Evolutionary conservation across 305 asterid species (phyloP), one percentile per base, ranked within the genome.

Genomic region (Lippia alba): DNA sequence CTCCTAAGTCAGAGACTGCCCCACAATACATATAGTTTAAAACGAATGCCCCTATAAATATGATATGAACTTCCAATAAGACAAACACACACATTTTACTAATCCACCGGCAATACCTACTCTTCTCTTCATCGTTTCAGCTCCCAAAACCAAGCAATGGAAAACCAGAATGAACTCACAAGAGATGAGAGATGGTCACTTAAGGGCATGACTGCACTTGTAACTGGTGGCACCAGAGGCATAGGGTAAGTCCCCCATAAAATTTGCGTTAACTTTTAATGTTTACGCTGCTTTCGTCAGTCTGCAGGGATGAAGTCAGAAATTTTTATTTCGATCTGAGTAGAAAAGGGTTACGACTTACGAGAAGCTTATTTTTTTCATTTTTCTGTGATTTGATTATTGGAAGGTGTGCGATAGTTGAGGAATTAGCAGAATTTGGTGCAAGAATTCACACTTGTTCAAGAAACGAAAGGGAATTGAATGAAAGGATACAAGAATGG

Each of bases 401-500:
- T 49, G 41, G 6, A 6, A 86, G 92, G 78, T 16, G 73, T 66
- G 85, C 92, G 17, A 84, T 82, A 68, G 85, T 86, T 3, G 89
- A 84, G 74, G 89, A 86, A 50, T 66, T 86, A 68, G 88, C 81
- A 9, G 86, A 81, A 62, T 84, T 82, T 39, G 89, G 88, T 14
- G 92, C 89, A 8, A 63, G 24, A 39, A 67, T 83, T 41, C 84
- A 78, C 66, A 86, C 87, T 4, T 86, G 91, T 64, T 84, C 87
- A 14, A 71, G 85, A 66, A 82, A 74, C 33, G 60, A 80, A 56
- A 53, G 24, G 12, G 84, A 86, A 24, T 56, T 86, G 3, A 69
- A 84, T 36, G 67, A 78, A 49, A 74, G 68, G 45, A 57, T 86
- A 17, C 57, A 78, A 54, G 81, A 86, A 74, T 86, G 87, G 87